These are phyloP conservation scores for Stenocarpella maydis DNA, from an alignment of 2,329 filamentous ascomycete species.

Conservation along the genomic window DNA sequence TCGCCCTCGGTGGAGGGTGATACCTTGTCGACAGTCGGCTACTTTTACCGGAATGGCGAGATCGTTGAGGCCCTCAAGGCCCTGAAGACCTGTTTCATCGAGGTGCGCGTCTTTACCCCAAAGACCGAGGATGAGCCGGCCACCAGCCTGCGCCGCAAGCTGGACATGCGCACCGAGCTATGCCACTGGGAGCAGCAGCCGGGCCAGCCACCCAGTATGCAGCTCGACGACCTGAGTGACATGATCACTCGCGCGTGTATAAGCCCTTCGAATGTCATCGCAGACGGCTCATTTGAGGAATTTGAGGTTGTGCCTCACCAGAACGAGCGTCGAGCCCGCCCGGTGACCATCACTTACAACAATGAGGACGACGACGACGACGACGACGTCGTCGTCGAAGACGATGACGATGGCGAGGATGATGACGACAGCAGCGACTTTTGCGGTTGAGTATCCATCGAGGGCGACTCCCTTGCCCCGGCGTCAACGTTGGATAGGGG, in stretches of 20 bases:
- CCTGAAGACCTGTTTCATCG: conserved; percentile 37
- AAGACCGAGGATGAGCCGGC: conserved; percentile 43
- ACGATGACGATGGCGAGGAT: not conserved
- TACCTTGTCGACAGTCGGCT: not conserved
- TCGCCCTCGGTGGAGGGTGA: conserved; percentile 33
- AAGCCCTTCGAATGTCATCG: conserved; percentile 37
- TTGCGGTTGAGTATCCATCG: not conserved
- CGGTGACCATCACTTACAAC: not conserved
- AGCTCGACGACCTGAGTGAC: conserved; percentile 35
- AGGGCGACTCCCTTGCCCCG: not conserved
- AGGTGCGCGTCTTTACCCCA: conserved; percentile 37
- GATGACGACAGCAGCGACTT: not conserved
- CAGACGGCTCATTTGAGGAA: conserved; percentile 34
- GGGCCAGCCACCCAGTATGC: not conserved
- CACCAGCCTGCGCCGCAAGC: conserved; percentile 32
- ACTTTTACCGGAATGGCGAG: conserved; percentile 13
- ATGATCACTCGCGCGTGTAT: conserved; percentile 40
- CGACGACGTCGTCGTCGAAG: not conserved
- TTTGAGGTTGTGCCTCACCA: conserved; percentile 14
- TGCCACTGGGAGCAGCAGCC: not conserved
- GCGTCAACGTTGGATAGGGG: not conserved
- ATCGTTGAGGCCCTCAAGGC: conserved; percentile 35
- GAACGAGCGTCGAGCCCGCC: not conserved
- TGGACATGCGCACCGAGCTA: conserved; percentile 29
- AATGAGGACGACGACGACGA: not conserved